Evolutionary conservation across 2,329 filamentous ascomycete genomes (phyloP).

Genomic region (Clonostachys solani): DNA sequence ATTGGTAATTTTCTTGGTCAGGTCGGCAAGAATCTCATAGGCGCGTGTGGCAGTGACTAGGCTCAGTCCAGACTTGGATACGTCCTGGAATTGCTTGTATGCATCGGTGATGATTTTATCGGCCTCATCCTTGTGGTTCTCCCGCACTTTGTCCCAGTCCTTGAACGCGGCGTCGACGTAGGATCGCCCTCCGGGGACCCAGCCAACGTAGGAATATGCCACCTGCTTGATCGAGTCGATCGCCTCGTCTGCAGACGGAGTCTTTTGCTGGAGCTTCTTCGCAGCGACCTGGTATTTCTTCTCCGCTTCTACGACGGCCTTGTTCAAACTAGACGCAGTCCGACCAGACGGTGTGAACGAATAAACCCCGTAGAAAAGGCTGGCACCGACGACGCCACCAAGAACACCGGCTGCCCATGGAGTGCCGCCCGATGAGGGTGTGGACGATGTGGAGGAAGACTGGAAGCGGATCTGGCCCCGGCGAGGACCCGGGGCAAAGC

Average conservation of each 20-base stretch:
- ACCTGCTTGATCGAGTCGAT: constrained; percentile 61
- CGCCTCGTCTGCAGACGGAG: constrained; percentile 64
- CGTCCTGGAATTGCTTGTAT: constrained; percentile 61
- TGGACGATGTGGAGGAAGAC: constrained; percentile 24
- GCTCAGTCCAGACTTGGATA: constrained; percentile 56
- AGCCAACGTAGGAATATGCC: constrained; percentile 63
- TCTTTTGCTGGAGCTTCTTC: constrained; percentile 55
- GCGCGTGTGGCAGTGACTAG: constrained; percentile 57
- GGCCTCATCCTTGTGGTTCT: constrained; percentile 66
- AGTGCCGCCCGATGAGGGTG: constrained; percentile 17
- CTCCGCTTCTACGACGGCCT: constrained; percentile 48
- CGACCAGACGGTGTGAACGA: constrained; percentile 37
- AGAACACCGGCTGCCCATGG: constrained; percentile 33
- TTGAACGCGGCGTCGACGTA: constrained; percentile 69
- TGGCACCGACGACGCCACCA: constrained; percentile 37
- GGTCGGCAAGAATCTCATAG: constrained; percentile 58
- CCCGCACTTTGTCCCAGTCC: constrained; percentile 63
- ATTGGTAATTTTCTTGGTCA: constrained; percentile 53
- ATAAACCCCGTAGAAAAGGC: constrained; percentile 36
- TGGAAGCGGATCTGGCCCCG: constrained; percentile 26
- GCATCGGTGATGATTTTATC: constrained; percentile 64
- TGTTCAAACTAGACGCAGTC: constrained; percentile 36
- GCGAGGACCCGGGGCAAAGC: too few species aligned
- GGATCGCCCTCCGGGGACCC: constrained; percentile 65
- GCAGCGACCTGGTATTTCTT: constrained; percentile 56